Percentiles rank a stretch among this genome's conserved stretches.
These are phyloP conservation scores for Fraxinus albicans DNA, from an alignment of 305 asterid species.

Conservation along the genomic window DNA sequence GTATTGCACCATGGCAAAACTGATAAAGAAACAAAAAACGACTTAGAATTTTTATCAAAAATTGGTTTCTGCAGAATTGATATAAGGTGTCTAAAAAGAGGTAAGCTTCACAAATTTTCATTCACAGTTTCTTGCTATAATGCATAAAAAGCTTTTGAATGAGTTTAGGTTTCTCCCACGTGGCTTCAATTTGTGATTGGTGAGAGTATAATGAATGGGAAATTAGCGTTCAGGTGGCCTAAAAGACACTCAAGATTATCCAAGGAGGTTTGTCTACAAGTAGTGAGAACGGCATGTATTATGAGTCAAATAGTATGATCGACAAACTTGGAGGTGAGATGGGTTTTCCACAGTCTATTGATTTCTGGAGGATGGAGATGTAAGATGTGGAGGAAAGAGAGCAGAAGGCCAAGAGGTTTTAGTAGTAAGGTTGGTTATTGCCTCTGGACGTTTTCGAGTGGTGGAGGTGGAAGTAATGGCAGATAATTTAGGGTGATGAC, in stretches of 20 bases:
- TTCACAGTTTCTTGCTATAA: too few species aligned
- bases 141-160: too few species aligned
- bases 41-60: neutral
- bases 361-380: neutral
- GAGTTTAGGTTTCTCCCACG: neutral
- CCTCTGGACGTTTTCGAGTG: neutral
- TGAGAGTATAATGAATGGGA: neutral
- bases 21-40: neutral
- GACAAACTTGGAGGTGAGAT: neutral
- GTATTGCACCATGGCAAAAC: neutral
- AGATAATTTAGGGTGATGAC: neutral
- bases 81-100: neutral
- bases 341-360: neutral
- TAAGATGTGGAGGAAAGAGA: neutral
- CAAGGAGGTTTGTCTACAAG: neutral
- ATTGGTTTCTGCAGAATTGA: neutral
- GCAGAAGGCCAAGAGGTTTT: neutral
- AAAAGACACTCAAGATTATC: neutral
- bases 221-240: neutral
- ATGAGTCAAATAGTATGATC: neutral
- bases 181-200: neutral
- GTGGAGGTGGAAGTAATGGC: neutral
- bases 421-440: neutral
- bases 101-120: neutral
- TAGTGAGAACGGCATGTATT: neutral